Evolutionary conservation across 331 rosid genomes (phyloP).

Genomic region (Pyrus hybrid): DNA sequence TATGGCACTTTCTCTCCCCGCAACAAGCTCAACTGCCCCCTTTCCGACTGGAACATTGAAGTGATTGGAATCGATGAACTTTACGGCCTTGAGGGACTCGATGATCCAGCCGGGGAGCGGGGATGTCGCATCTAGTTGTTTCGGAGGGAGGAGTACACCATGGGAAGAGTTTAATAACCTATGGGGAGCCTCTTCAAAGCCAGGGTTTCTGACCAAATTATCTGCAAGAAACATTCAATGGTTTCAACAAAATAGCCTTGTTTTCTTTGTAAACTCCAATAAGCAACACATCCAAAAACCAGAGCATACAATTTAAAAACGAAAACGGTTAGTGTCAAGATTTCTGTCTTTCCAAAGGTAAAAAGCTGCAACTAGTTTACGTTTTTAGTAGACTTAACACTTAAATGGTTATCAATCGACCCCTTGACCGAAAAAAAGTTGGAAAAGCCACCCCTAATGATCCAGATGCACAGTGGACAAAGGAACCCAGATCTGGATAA

Average conservation of each 20-base stretch:
- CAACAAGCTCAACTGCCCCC: constrained; percentile 81
- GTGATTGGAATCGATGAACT: constrained; percentile 71
- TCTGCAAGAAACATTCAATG: constrained; percentile 30
- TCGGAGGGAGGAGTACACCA: constrained; percentile 88
- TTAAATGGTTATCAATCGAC: not conserved
- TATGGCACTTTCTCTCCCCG: constrained; percentile 85
- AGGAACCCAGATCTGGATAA: not conserved
- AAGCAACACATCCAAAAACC: too few species aligned
- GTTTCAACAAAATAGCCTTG: not conserved
- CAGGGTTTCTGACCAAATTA: constrained; percentile 62
- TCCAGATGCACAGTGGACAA: not conserved
- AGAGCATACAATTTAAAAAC: too few species aligned
- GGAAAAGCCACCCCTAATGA: too few species aligned
- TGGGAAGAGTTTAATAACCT: constrained; percentile 61
- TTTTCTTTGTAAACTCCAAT: too few species aligned
- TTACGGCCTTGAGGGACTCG: constrained; percentile 86
- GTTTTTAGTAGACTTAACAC: not conserved
- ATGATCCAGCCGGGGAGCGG: constrained; percentile 95
- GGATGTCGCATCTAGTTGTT: constrained; percentile 60
- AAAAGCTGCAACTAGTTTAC: too few species aligned
- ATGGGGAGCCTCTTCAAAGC: constrained; percentile 89
- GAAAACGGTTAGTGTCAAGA: too few species aligned
- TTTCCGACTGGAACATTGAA: constrained; percentile 69
- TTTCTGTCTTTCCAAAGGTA: too few species aligned
- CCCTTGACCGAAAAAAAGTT: not conserved